Conservation (phyloP, 225 moss, liverwort and hornwort genomes). For the Pleurozium schreberi region DNA sequence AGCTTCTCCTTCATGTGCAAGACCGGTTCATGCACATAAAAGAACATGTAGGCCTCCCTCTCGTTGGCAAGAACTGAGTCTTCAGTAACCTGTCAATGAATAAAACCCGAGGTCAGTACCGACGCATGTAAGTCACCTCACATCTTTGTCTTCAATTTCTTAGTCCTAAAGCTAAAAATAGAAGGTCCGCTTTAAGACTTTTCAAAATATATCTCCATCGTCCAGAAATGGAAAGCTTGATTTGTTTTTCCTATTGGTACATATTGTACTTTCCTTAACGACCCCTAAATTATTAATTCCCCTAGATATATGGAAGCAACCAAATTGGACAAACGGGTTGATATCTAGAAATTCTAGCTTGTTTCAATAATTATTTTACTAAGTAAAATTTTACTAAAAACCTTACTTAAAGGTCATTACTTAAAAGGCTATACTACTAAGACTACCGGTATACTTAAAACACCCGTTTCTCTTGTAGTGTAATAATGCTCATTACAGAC, state of each 20-base stretch:
- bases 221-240: not conserved
- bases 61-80: constrained; percentile 20
- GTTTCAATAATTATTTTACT: too few relatives aligned
- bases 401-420: too few relatives aligned
- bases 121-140: not conserved
- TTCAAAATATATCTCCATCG: not conserved
- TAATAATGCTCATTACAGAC: not conserved
- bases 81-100: constrained; percentile 10
- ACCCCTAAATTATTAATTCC: not conserved
- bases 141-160: not conserved
- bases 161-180: not conserved
- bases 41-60: constrained; percentile 45
- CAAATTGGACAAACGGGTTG: not conserved
- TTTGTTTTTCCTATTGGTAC: not conserved
- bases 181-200: too few relatives aligned
- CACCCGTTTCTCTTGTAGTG: too few relatives aligned
- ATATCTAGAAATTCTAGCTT: not conserved
- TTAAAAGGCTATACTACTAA: too few relatives aligned
- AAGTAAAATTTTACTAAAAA: too few relatives aligned
- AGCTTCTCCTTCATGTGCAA: not conserved
- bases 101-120: not conserved
- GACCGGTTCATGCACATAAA: constrained; percentile 35
- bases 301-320: not conserved
- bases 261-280: not conserved
- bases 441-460: too few relatives aligned